Percentiles rank a stretch among this genome's conserved stretches.
phyloP scores from a whole-genome alignment of 768 basidiomycete species.

The Symmetrospora coprosmae region DNA sequence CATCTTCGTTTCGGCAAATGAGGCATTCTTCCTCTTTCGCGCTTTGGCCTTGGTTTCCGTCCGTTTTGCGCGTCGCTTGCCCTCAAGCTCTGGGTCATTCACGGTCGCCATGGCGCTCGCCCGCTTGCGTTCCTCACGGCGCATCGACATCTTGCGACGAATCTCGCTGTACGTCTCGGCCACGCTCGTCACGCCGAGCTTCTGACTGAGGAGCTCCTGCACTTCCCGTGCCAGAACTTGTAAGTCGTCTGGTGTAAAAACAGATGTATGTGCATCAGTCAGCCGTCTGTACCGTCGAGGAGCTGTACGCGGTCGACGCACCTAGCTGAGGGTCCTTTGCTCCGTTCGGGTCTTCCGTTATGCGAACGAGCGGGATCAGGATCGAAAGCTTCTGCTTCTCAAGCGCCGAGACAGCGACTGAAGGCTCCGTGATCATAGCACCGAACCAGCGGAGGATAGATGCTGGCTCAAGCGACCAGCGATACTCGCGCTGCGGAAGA shows the following conservation, averaged over 20 bases:
- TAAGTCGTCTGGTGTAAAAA: constrained; percentile 54
- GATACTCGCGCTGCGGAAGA: constrained; percentile 43
- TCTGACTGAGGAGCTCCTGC: constrained; percentile 68
- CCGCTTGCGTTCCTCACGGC: constrained; percentile 59
- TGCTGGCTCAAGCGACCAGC: constrained; percentile 69
- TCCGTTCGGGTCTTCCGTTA: constrained; percentile 65
- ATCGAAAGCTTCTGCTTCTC: constrained; percentile 68
- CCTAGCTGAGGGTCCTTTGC: constrained; percentile 65
- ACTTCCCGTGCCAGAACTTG: constrained; percentile 67
- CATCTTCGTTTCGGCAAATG: constrained; percentile 23
- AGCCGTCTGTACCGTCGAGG: not conserved
- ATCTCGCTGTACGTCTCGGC: constrained; percentile 64
- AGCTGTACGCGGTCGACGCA: constrained; percentile 38
- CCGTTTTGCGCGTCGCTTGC: constrained; percentile 26
- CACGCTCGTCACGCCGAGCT: constrained; percentile 78
- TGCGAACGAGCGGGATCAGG: constrained; percentile 68
- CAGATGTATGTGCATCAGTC: no score
- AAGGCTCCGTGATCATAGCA: constrained; percentile 54
- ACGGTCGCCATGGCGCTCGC: constrained; percentile 42
- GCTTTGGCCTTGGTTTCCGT: constrained; percentile 26
- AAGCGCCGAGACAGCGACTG: constrained; percentile 49
- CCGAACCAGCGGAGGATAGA: constrained; percentile 84
- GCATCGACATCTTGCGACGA: constrained; percentile 52
- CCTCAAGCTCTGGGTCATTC: constrained; percentile 30
- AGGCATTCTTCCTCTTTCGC: constrained; percentile 29